Evolutionary conservation across 208 protist species (phyloP), one percentile per base, ranked within the genome.

Genomic region (Porcisia deanei): DNA sequence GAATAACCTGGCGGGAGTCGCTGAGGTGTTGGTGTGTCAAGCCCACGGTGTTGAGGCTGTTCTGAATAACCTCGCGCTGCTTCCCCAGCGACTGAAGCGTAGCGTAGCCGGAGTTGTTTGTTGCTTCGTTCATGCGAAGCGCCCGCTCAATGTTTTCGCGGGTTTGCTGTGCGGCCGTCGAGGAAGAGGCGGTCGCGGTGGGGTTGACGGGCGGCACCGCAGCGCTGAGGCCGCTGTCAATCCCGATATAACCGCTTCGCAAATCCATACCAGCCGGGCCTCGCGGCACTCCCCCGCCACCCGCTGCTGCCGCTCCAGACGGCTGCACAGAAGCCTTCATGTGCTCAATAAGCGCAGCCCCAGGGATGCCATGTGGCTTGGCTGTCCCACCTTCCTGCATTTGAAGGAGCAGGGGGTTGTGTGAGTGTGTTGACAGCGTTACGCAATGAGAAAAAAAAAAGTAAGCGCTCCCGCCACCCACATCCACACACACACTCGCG

Each of bases 31-130:
- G 77, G 7, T 84, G 87, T 4, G 89, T 92, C 20, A 61, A 78
- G 9, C 88, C 87, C 12, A 91, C 87, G 0, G 79, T 86, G 14
- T 81, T 22, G 6, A 95, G 74, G 64, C 85, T 91, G 65, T 87
- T 79, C 71, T 84, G 81, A 54, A 95, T 92, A 2, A 84, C 88
- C 74, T 95, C 91, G 1, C 83, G 72, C 80, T 95, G 91, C 75
- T 86, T 85, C 0, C 91, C 88, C 16, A 95, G 82, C 16, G 83
- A 82, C 65, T 92, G 87, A 59, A 95, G 47, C 1, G 91, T 92
- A 20, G 82, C 80, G 81, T 93, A 91, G 60, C 91, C 91, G 18
- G 83, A 84, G 61, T 76, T 81, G 73, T 95, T 90, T 3, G 91
- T 93, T 30, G 81, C 7, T 70, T 93, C 87, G 71, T 79, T 93